phyloP scores from a whole-genome alignment of 352 stramenopile genomes.

The Phytophthora pseudosyringae region DNA sequence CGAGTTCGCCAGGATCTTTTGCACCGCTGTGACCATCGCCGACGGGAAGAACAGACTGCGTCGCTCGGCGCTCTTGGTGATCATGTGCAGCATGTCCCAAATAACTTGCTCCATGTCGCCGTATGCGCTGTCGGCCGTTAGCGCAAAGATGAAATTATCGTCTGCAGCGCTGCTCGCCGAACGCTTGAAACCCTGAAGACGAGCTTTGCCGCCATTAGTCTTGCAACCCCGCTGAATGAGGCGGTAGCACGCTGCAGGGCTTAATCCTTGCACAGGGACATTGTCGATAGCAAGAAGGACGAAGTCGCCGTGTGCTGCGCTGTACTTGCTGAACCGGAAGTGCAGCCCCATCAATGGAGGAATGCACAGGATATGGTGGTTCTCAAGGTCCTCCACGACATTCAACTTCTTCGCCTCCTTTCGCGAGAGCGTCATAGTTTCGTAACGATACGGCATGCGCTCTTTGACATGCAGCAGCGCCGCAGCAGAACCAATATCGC shows the following conservation, averaged over 20 bases:
- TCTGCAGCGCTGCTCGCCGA: conserved; percentile 18
- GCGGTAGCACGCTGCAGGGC: conserved; percentile 38
- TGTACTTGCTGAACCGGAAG: conserved; percentile 67
- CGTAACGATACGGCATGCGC: conserved; percentile 51
- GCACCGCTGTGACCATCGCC: conserved; percentile 67
- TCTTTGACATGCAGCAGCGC: conserved; percentile 62
- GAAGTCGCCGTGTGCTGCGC: conserved; percentile 69
- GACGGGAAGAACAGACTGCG: conserved; percentile 68
- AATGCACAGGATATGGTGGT: conserved; percentile 52
- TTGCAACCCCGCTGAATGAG: conserved; percentile 42
- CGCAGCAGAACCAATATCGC: conserved; percentile 63
- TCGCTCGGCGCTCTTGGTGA: conserved; percentile 74
- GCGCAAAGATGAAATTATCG: conserved; percentile 66
- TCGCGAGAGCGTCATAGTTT: conserved; percentile 49
- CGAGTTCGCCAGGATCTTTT: conserved; percentile 73
- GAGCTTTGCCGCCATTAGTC: conserved; percentile 24
- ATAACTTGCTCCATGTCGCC: conserved; percentile 83
- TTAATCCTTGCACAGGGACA: conserved; percentile 48
- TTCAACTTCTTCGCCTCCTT: conserved; percentile 46
- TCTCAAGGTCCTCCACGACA: conserved; percentile 52
- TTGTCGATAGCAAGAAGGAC: conserved; percentile 68
- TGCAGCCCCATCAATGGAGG: conserved; percentile 47
- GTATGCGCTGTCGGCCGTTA: conserved; percentile 70
- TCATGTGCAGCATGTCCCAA: conserved; percentile 74
- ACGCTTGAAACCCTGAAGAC: conserved; percentile 38